Evolutionary conservation across 148 eudicot genomes (phyloP).

Genomic region (Rhododendron vialii): DNA sequence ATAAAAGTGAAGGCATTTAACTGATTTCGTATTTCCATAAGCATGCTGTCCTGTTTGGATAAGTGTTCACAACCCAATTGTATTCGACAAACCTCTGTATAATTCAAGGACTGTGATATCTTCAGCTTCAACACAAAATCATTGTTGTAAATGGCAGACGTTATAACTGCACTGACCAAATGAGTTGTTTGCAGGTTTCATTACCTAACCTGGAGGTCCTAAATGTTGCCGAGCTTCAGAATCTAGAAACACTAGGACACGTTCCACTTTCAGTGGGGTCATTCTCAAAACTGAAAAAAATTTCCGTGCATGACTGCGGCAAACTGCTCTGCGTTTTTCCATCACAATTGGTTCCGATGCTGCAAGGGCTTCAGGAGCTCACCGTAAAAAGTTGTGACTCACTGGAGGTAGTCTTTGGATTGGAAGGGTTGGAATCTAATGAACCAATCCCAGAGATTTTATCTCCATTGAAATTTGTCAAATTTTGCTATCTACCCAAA

Average conservation of each 20-base stretch:
- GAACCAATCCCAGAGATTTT: not conserved
- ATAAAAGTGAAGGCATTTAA: not conserved
- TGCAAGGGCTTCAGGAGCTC: not conserved
- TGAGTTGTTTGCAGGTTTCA: not conserved
- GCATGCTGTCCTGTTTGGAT: not conserved
- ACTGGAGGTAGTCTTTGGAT: not conserved
- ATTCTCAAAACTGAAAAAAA: not conserved
- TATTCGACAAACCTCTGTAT: not conserved
- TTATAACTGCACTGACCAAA: not conserved
- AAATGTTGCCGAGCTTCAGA: rapidly evolving
- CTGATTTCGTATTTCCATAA: not conserved
- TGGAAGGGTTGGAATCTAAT: not conserved
- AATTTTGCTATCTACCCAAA: not conserved
- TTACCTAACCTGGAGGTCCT: not conserved
- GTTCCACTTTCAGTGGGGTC: not conserved
- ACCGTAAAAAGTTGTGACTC: not conserved
- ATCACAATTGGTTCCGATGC: not conserved
- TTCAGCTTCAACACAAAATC: not conserved
- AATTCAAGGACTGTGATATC: not conserved
- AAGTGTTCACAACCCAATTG: not conserved
- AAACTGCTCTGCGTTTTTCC: not conserved
- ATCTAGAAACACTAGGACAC: not conserved
- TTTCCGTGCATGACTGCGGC: not conserved
- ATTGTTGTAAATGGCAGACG: not conserved
- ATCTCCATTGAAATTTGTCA: not conserved